Base-by-base conservation (phyloP, 345 rosid genomes). In the Aquilaria malaccensis region DNA sequence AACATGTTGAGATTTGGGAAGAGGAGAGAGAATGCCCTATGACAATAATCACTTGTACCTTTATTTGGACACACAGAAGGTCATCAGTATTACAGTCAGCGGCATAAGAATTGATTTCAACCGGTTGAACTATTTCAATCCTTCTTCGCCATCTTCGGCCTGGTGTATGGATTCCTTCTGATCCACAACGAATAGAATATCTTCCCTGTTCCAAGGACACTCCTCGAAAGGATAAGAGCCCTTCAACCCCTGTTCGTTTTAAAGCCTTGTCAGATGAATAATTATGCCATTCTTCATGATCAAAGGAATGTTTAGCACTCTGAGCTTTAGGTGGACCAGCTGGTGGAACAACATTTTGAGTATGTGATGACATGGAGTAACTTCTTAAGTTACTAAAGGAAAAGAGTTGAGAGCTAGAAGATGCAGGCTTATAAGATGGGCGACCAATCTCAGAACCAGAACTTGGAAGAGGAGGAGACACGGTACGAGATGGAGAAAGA, bases 91-190 rank as follows among this genome's bases (percentile, higher is more conserved):
- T 91, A 81, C 96, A 95, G 72, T 88, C 85, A 59, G 94, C 84
- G 52, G 88, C 79, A 75, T 83, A 86, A 33, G 95, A 91, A 72
- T 77, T 77, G 66, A 95, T 91, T 68, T 86, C 85, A 56, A 88
- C 76, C 58, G 96, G 96, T 79, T 91, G 99, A 83, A 95, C 78
- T 22, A 88, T 83, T 77, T 95, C 84, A 58, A 91, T 78, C 76
- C 86, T 91, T 81, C 91, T 91, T 73, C 85, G 81, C 99, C 99
- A 94, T 76, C 96, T 83, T 77, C 80, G 83, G 70, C 97, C 97
- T 14, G 99, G 95, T 64, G 81, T 78, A 71, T 85, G 83, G 68
- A 94, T 86, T 63, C 99, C 99, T 73, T 86, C 89, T 64, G 91
- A 78, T 62, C 99, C 99, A 80, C 97, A 91, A 64, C 86, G 80